Evolutionary conservation across 179 eudicot species (phyloP).

Genomic region (Silene vulgaris): DNA sequence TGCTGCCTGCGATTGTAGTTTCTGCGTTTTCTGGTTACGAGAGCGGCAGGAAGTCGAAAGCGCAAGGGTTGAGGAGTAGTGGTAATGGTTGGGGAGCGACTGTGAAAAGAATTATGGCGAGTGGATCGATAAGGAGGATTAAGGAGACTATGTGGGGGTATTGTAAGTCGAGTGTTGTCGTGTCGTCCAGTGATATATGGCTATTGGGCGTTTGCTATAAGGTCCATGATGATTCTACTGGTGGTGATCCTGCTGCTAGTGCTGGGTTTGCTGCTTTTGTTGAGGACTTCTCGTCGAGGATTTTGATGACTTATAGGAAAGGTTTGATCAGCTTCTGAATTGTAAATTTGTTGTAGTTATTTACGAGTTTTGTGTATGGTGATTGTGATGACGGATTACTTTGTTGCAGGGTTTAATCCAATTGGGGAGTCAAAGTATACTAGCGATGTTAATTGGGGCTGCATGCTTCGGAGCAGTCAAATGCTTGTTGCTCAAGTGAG

Average conservation of each 20-base stretch:
- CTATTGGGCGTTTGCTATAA: constrained; percentile 81
- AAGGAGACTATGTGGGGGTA: constrained; percentile 65
- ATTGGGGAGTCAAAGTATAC: constrained; percentile 86
- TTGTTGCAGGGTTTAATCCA: constrained; percentile 60
- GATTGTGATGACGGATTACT: background rate
- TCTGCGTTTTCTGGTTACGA: constrained; percentile 52
- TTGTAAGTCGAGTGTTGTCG: constrained; percentile 38
- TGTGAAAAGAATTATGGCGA: constrained; percentile 64
- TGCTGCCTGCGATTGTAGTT: constrained; percentile 42
- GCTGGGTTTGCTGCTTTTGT: constrained; percentile 67
- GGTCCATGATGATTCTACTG: constrained; percentile 42
- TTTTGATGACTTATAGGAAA: constrained; percentile 87
- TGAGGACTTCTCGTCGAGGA: constrained; percentile 86
- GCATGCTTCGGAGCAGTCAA: constrained; percentile 97
- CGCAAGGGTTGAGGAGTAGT: constrained; percentile 12
- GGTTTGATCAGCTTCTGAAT: constrained; percentile 37
- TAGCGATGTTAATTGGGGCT: constrained; percentile 95
- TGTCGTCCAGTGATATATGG: constrained; percentile 81
- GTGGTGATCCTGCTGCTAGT: constrained; percentile 49
- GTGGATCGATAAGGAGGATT: constrained; percentile 82
- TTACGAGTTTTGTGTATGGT: background rate
- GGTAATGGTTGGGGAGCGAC: constrained; percentile 51
- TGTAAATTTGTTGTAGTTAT: background rate
- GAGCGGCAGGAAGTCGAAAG: constrained; percentile 32
- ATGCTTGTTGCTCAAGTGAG: constrained; percentile 92